phyloP scores from a whole-genome alignment of 2,329 filamentous ascomycete species.

The Cladophialophora psammophila region DNA sequence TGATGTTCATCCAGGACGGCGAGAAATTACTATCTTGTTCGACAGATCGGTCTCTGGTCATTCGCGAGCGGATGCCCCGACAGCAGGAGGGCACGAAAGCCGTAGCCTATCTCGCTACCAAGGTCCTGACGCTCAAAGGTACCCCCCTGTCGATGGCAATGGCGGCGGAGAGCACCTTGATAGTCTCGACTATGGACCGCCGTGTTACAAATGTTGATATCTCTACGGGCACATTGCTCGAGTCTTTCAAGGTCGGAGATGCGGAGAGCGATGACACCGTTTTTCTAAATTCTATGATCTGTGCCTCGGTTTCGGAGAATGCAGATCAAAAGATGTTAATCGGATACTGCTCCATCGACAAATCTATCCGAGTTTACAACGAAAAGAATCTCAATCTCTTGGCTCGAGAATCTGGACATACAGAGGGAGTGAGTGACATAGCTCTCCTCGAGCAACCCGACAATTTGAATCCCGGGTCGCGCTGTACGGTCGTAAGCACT shows the following conservation, averaged over 20 bases:
- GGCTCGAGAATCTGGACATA: constrained; percentile 92
- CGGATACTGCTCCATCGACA: constrained; percentile 93
- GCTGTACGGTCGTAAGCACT: constrained; percentile 69
- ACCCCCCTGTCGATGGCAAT: constrained; percentile 85
- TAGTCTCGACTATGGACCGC: constrained; percentile 69
- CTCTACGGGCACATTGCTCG: constrained; percentile 71
- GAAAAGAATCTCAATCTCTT: constrained; percentile 76
- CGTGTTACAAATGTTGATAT: constrained; percentile 68
- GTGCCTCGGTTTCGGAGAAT: constrained; percentile 55
- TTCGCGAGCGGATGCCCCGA: constrained; percentile 78
- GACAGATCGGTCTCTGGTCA: constrained; percentile 82
- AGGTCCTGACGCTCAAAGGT: constrained; percentile 81
- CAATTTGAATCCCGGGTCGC: constrained; percentile 59
- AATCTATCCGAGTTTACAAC: constrained; percentile 91
- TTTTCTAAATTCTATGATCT: constrained; percentile 78
- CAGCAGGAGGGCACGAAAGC: constrained; percentile 59
- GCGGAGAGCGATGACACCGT: constrained; percentile 81
- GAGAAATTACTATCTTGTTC: constrained; percentile 82
- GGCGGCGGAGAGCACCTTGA: constrained; percentile 65
- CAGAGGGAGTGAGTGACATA: constrained; percentile 88
- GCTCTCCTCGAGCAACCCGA: constrained; percentile 66
- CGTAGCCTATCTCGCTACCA: constrained; percentile 77
- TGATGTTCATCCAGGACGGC: constrained; percentile 77
- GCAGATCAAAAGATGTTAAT: constrained; percentile 68
- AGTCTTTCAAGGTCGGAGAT: constrained; percentile 83